phyloP scores from a whole-genome alignment of 345 rosid species.

The Eucalyptus marginata region DNA sequence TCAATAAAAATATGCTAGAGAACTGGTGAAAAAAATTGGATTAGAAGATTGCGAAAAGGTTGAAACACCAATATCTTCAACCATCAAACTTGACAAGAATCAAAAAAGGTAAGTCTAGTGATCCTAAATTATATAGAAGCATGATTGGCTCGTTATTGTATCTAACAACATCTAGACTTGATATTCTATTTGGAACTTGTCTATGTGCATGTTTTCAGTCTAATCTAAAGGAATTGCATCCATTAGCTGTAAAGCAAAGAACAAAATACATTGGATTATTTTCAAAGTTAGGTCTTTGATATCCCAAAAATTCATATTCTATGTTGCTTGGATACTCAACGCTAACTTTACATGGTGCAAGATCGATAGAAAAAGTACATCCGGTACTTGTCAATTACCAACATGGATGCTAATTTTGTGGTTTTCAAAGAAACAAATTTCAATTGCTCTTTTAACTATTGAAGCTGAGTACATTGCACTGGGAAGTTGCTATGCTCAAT shows the following conservation, averaged over 20 bases:
- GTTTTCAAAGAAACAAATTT: neutral
- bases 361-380: neutral
- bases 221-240: neutral
- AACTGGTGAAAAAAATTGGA: neutral
- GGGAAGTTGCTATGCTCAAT: neutral
- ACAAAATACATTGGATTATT: neutral
- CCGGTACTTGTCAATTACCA: neutral
- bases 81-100: neutral
- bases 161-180: neutral
- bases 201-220: rapidly evolving
- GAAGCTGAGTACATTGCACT: neutral
- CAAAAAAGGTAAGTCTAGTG: neutral
- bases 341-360: neutral
- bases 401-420: neutral
- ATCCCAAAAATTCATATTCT: neutral
- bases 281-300: too few relatives aligned
- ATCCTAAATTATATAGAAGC: neutral
- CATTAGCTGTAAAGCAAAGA: too few relatives aligned
- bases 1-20: neutral
- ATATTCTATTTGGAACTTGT: neutral
- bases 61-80: neutral
- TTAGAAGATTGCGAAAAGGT: neutral
- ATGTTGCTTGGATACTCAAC: neutral
- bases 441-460: neutral
- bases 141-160: neutral